phyloP scores from a whole-genome alignment of 2,329 filamentous ascomycete genomes.

The Ascochyta pisi region DNA sequence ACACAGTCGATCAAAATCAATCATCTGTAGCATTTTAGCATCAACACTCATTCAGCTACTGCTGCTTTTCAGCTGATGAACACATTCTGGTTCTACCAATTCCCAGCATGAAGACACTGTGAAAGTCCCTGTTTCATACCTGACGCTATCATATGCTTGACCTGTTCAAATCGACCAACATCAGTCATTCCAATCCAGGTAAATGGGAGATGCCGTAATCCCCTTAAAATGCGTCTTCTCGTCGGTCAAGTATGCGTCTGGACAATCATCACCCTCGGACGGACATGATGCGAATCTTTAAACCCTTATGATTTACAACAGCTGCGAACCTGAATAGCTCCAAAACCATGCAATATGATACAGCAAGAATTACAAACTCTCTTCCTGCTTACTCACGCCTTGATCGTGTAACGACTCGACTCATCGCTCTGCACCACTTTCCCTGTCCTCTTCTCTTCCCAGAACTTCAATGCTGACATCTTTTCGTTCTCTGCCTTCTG shows the following conservation, averaged over 20 bases:
- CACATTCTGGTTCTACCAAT: too few relatives aligned
- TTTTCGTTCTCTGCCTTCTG: conserved; percentile 44
- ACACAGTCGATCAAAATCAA: neutral
- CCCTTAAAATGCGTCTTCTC: neutral
- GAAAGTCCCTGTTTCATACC: too few relatives aligned
- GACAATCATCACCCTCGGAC: neutral
- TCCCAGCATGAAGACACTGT: too few relatives aligned
- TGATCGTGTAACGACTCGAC: conserved; percentile 25
- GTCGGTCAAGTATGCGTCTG: neutral
- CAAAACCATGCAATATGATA: conserved; percentile 26
- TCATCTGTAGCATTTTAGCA: neutral
- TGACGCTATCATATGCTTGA: too few relatives aligned
- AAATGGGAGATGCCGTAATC: too few relatives aligned
- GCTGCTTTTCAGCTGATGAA: too few relatives aligned
- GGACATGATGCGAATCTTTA: neutral
- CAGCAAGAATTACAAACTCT: conserved; percentile 23
- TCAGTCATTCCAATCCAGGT: too few relatives aligned
- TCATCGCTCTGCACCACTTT: conserved; percentile 31
- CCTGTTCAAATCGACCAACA: too few relatives aligned
- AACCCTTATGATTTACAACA: neutral
- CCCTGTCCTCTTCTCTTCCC: conserved; percentile 35
- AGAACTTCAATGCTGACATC: conserved; percentile 49
- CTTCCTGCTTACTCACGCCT: conserved; percentile 21
- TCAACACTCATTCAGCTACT: neutral
- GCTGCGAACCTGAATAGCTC: neutral